These are phyloP conservation scores for Aureobasidium namibiae DNA, from an alignment of 2,329 filamentous ascomycete genomes.

Conservation along the genomic window DNA sequence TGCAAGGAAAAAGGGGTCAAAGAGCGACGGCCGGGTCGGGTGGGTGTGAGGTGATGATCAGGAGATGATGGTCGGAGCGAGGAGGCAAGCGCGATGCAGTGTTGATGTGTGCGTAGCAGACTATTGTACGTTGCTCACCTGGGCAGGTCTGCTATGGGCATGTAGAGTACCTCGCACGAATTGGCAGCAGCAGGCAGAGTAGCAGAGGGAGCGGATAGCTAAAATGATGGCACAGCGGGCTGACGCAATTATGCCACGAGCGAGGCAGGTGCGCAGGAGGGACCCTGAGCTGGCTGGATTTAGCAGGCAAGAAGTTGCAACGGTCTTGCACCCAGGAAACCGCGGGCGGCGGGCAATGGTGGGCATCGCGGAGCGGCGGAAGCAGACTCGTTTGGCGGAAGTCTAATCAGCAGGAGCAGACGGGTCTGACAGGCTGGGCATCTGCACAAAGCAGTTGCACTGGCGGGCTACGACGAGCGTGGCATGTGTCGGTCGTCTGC, in stretches of 20 bases:
- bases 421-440: slow-evolving; percentile 9
- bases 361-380: slow-evolving; percentile 1
- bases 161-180: slow-evolving; percentile 1
- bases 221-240: background rate
- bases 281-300: background rate
- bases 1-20: background rate
- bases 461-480: slow-evolving; percentile 2
- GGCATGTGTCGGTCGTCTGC: slow-evolving; percentile 9
- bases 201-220: background rate
- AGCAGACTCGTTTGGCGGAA: slow-evolving; percentile 10
- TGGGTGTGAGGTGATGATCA: background rate
- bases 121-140: slow-evolving; percentile 6
- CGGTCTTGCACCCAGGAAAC: slow-evolving; percentile 5
- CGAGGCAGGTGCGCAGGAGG: background rate
- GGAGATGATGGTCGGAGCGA: background rate
- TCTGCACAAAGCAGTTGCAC: background rate
- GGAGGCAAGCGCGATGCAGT: background rate
- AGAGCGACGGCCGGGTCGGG: background rate
- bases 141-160: slow-evolving; percentile 2
- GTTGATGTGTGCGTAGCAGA: background rate
- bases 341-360: background rate
- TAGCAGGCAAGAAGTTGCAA: background rate
- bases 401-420: slow-evolving; percentile 9
- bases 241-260: slow-evolving; percentile 4
- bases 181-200: background rate